These are phyloP conservation scores for Geotrichum carabidarum DNA, from an alignment of 1,139 yeast genomes.

Conservation along the genomic window DNA sequence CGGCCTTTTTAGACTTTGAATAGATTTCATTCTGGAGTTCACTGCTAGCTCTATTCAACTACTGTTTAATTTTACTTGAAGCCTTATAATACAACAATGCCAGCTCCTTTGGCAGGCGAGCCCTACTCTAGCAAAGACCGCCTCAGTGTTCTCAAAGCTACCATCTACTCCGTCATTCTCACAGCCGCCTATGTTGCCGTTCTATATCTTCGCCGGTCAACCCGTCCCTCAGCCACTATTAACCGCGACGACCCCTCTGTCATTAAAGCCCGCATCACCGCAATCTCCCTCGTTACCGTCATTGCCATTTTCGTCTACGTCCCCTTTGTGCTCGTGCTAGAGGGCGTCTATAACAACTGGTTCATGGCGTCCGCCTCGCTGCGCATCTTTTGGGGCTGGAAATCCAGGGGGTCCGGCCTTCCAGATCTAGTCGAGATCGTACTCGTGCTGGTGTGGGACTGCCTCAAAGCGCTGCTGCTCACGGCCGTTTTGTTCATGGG, in stretches of 20 bases:
- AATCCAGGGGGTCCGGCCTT: conserved; percentile 13
- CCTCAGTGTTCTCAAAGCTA: conserved; percentile 2
- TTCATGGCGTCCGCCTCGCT: conserved; percentile 23
- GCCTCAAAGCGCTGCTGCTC: conserved; percentile 31
- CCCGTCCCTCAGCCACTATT: conserved; percentile 32
- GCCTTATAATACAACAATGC: background rate
- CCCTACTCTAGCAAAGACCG: background rate
- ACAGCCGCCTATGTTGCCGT: conserved; percentile 32
- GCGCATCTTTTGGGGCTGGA: conserved; percentile 37
- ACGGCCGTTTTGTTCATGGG: conserved; percentile 48
- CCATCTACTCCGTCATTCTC: conserved; percentile 13
- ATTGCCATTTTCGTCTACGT: conserved; percentile 33
- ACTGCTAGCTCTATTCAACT: background rate
- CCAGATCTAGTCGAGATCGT: conserved; percentile 21
- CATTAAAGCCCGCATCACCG: conserved; percentile 40
- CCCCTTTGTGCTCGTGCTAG: conserved; percentile 22
- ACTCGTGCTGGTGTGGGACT: conserved; percentile 20
- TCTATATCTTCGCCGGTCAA: conserved; percentile 29
- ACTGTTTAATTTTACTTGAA: background rate
- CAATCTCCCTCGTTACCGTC: conserved; percentile 38
- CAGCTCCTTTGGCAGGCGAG: background rate
- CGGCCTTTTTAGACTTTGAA: background rate
- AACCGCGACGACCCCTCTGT: conserved; percentile 36
- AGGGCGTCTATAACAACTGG: conserved; percentile 24
- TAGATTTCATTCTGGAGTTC: background rate